phyloP scores from a whole-genome alignment of 257 asterid genomes.

The Solanum pimpinellifolium region DNA sequence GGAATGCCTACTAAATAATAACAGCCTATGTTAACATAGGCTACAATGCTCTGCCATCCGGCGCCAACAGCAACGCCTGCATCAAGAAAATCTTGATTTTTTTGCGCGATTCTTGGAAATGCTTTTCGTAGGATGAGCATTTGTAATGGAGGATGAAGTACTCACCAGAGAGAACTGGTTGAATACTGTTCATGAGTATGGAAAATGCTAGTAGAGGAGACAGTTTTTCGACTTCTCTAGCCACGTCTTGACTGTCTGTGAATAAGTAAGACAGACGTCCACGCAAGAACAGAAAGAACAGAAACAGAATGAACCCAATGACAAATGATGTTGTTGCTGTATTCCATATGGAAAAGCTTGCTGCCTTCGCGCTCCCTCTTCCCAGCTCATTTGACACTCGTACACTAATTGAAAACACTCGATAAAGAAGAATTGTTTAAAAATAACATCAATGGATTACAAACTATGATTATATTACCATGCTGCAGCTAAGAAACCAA shows the following conservation, averaged over 20 bases:
- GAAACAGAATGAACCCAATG: constrained; percentile 22
- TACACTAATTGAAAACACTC: constrained; percentile 10
- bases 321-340: constrained; percentile 17
- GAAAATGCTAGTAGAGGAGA: constrained; percentile 32
- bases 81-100: not conserved
- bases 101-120: not conserved
- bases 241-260: constrained; percentile 19
- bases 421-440: not conserved
- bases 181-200: constrained; percentile 35
- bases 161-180: constrained; percentile 48
- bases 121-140: not conserved
- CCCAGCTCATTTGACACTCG: constrained; percentile 47
- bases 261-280: constrained; percentile 26
- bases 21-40: constrained; percentile 28
- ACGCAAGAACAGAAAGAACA: constrained; percentile 14
- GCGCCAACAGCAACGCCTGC: constrained; percentile 38
- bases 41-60: constrained; percentile 40
- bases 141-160: not conserved
- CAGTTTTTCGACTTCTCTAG: constrained; percentile 12
- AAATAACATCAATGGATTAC: not conserved
- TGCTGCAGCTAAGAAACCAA: constrained; percentile 43
- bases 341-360: constrained; percentile 28
- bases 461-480: constrained; percentile 9
- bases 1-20: constrained; percentile 40
- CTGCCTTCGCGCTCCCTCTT: constrained; percentile 28